Base-by-base conservation (phyloP, 371 early-diverging fungal genomes). In the Capniomyces stellatus region DNA sequence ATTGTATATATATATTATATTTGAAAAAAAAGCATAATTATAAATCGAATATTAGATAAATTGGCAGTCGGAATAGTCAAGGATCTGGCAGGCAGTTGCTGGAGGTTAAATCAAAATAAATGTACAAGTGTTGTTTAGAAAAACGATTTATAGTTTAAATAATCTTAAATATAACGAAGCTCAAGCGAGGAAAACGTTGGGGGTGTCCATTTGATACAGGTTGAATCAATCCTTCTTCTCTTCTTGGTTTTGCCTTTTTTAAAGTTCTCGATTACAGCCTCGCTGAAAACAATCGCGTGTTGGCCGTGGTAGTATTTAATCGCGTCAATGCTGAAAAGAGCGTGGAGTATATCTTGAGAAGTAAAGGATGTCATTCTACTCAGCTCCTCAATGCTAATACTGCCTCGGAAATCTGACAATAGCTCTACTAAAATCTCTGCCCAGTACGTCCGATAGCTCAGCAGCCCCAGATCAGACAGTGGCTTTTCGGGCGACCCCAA, bases 401-500 rank as follows among this genome's bases (percentile, higher is more conserved):
- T 49, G 4, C 49, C 28, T 6, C 10, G 6, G 15, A 15, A 10
- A 8, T n/a, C 28, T 4, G n/a, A n/a, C 51, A 71, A 35, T 13
- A 56, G 49, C 12, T 75, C 77, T 50, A 87, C 75, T 63, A 83
- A 71, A 56, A 87, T 73, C 68, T 95, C 86, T 28, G 89, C 62
- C 99, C 99, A 99, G 72, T 90, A 99, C 2, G 84, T 81, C 54
- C 92, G 85, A 67, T 97, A 99, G 28, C 89, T 85, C 35, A 98
- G 60, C 43, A 99, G 71, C 0, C 99, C 99, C 55, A 99, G 73
- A 73, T 99, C 99, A 2, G 96, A 95, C 13, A 99, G 72, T 12
- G 99, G 99, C 57, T 98, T 98, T 62, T 99, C 99, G 0, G 99
- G 99, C 12, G 95, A 89, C 4, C 98, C 98, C 2, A 90, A 72